Evolutionary conservation across 2,329 filamentous ascomycete genomes (phyloP).

Genomic region (Magnaporthiopsis incrustans): DNA sequence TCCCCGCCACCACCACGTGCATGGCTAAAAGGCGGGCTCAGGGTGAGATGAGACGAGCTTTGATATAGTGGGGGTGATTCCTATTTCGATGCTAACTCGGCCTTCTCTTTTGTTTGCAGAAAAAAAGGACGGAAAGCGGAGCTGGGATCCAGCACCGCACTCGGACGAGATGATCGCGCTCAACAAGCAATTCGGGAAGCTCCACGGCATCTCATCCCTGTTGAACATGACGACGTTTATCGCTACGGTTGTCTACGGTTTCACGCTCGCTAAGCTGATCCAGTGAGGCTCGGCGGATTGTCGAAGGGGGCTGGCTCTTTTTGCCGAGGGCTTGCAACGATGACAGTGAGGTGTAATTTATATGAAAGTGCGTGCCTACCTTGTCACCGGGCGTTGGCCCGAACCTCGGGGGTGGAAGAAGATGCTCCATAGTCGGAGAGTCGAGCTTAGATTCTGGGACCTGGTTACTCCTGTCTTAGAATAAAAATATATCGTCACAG

Average conservation of each 20-base stretch:
- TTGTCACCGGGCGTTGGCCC: too few relatives aligned
- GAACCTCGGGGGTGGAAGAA: background rate
- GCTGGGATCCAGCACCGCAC: conserved; percentile 69
- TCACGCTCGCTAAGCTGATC: conserved; percentile 59
- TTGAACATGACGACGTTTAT: conserved; percentile 67
- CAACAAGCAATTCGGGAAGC: conserved; percentile 68
- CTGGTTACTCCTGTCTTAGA: background rate
- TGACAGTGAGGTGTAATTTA: too few relatives aligned
- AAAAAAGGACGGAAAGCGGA: conserved; percentile 82
- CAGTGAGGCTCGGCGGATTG: conserved; percentile 22
- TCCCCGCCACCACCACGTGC: conserved; percentile 65
- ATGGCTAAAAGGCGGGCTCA: conserved; percentile 74
- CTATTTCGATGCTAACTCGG: background rate
- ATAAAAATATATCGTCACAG: background rate
- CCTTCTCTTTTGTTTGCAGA: conserved; percentile 37
- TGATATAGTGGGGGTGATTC: background rate
- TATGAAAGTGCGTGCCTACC: too few relatives aligned
- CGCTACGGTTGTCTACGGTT: conserved; percentile 68
- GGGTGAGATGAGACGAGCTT: conserved; percentile 43
- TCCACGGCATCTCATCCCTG: conserved; percentile 77
- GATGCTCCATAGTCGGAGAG: background rate
- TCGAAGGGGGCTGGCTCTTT: too few relatives aligned
- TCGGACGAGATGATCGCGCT: conserved; percentile 75
- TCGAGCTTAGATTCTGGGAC: background rate
- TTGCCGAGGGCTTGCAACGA: too few relatives aligned